These are phyloP conservation scores for Peribolospora baueri DNA, from an alignment of 768 basidiomycete genomes.

Conservation along the genomic window DNA sequence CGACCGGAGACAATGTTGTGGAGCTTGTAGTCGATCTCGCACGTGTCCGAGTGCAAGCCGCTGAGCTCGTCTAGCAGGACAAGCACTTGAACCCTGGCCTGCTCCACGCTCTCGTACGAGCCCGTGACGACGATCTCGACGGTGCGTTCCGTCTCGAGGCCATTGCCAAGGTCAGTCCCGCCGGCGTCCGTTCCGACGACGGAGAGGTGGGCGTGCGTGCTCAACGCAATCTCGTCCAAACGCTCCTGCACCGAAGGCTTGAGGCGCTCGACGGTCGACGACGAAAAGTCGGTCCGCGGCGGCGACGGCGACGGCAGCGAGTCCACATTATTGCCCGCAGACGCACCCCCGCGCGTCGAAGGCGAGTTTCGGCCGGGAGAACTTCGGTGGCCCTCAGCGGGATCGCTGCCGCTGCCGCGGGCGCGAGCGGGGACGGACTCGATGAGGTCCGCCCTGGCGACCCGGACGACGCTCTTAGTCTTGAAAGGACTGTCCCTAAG, in stretches of 20 bases:
- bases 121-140: constrained; percentile 85
- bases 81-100: constrained; percentile 67
- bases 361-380: too few species aligned
- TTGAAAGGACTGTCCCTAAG: constrained; percentile 71
- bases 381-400: constrained; percentile 19
- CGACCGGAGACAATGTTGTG: constrained; percentile 76
- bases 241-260: constrained; percentile 59
- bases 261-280: constrained; percentile 21
- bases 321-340: too few species aligned
- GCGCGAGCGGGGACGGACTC: too few species aligned
- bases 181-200: constrained; percentile 39
- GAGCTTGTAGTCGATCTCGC: constrained; percentile 85
- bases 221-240: constrained; percentile 80
- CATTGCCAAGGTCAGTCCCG: constrained; percentile 55
- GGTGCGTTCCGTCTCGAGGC: constrained; percentile 76
- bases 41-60: constrained; percentile 67
- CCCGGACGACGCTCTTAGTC: constrained; percentile 7
- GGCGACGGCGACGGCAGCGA: too few species aligned
- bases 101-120: constrained; percentile 56
- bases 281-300: too few species aligned
- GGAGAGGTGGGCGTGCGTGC: constrained; percentile 77
- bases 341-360: too few species aligned
- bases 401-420: constrained; percentile 32
- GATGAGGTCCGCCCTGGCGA: too few species aligned
- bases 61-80: constrained; percentile 88